Evolutionary conservation across 1,284 basidiomycete genomes (phyloP).

Genomic region (Irpex sp.): DNA sequence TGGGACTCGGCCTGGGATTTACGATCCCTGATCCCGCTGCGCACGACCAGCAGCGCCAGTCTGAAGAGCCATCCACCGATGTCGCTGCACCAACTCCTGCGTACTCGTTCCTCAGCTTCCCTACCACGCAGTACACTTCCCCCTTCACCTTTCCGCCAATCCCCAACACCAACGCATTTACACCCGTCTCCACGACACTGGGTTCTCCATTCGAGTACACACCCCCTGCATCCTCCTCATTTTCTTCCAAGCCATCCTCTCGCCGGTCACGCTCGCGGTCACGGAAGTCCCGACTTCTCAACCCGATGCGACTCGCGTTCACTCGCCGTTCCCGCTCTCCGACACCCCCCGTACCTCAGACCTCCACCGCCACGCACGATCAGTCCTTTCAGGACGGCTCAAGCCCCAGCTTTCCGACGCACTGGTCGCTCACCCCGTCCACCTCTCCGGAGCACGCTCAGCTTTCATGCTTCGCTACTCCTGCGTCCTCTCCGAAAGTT

Average conservation of each 20-base stretch:
- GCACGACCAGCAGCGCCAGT: slow-evolving; percentile 14
- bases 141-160: slow-evolving; percentile 12
- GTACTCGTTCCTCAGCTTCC: slow-evolving; percentile 26
- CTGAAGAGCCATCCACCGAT: slow-evolving; percentile 17
- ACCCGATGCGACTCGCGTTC: slow-evolving; percentile 27
- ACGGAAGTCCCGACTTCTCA: slow-evolving; percentile 33
- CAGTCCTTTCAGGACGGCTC: slow-evolving; percentile 19
- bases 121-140: background rate
- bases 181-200: slow-evolving; percentile 14
- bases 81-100: slow-evolving; percentile 19
- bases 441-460: slow-evolving; percentile 20
- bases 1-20: slow-evolving; percentile 20
- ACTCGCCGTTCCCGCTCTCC: slow-evolving; percentile 24
- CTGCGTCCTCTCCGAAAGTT: slow-evolving; percentile 9
- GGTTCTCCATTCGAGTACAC: slow-evolving; percentile 18
- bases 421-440: slow-evolving; percentile 29
- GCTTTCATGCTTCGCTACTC: slow-evolving; percentile 23
- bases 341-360: slow-evolving; percentile 2
- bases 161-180: slow-evolving; percentile 16
- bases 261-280: slow-evolving; percentile 21
- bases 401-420: slow-evolving; percentile 14
- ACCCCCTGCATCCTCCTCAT: slow-evolving; percentile 26
- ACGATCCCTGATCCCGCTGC: slow-evolving; percentile 10
- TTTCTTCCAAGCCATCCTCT: slow-evolving; percentile 23
- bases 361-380: slow-evolving; percentile 11